These are phyloP conservation scores for Fusarium lateritium DNA, from an alignment of 2,329 filamentous ascomycete genomes.

Conservation along the genomic window DNA sequence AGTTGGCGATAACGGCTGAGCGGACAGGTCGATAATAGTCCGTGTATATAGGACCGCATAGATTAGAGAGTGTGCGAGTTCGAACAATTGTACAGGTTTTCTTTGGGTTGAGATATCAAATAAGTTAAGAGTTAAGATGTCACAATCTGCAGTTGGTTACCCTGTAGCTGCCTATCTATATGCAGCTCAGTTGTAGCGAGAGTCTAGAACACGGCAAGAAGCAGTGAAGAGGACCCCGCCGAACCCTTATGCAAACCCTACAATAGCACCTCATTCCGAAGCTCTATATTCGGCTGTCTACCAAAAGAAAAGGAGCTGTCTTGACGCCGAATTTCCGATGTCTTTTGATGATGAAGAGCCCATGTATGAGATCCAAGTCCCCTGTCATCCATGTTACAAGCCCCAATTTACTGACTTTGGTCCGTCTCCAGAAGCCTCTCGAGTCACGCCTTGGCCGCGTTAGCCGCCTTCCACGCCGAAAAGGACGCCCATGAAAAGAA, in stretches of 20 bases:
- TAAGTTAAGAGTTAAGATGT: background rate
- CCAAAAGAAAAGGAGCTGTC: slow-evolving; percentile 3
- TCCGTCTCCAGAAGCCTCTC: slow-evolving; percentile 67
- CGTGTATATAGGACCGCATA: slow-evolving; percentile 54
- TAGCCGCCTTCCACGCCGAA: slow-evolving; percentile 82
- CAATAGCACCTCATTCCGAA: slow-evolving; percentile 2
- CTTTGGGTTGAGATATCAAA: slow-evolving; percentile 40
- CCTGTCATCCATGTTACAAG: background rate
- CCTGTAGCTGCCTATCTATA: slow-evolving; percentile 23
- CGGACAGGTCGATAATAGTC: slow-evolving; percentile 43
- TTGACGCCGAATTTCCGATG: slow-evolving; percentile 42
- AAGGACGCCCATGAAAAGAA: slow-evolving; percentile 75
- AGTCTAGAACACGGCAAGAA: slow-evolving; percentile 20
- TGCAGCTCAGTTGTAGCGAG: slow-evolving; percentile 3
- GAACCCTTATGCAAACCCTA: slow-evolving; percentile 33
- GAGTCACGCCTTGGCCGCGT: slow-evolving; percentile 74
- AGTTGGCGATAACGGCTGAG: slow-evolving; percentile 29
- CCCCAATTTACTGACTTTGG: slow-evolving; percentile 25
- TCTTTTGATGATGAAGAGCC: slow-evolving; percentile 62
- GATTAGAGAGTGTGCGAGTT: slow-evolving; percentile 50
- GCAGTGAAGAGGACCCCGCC: slow-evolving; percentile 33
- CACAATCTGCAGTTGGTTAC: slow-evolving; percentile 20
- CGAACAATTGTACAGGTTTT: slow-evolving; percentile 52
- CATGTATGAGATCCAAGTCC: slow-evolving; percentile 54
- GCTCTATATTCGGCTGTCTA: slow-evolving; percentile 1